These are phyloP conservation scores for Crithidia thermophila DNA, from an alignment of 208 protist genomes.

Conservation along the genomic window DNA sequence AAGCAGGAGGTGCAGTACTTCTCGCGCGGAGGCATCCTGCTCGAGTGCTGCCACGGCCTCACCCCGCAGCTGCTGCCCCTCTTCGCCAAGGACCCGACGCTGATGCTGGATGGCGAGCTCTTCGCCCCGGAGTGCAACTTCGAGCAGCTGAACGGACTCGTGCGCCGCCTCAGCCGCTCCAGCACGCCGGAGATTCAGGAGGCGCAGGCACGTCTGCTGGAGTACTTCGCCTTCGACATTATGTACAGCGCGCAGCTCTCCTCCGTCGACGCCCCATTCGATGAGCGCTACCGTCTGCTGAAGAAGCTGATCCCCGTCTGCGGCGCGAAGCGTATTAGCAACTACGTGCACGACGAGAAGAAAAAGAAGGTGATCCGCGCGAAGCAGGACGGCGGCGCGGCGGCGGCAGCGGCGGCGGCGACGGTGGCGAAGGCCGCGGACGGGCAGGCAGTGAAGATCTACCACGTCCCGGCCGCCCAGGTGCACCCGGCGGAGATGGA, in stretches of 20 bases:
- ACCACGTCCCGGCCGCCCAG: slow-evolving; percentile 82
- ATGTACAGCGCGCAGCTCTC: slow-evolving; percentile 78
- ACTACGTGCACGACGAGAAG: slow-evolving; percentile 80
- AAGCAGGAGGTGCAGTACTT: slow-evolving; percentile 80
- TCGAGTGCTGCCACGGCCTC: slow-evolving; percentile 84
- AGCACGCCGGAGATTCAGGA: slow-evolving; percentile 34
- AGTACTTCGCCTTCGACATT: slow-evolving; percentile 92
- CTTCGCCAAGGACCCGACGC: slow-evolving; percentile 68
- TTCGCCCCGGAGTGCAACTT: slow-evolving; percentile 88
- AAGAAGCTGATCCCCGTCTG: slow-evolving; percentile 82
- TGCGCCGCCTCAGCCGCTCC: slow-evolving; percentile 54
- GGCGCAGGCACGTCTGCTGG: slow-evolving; percentile 60
- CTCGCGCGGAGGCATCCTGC: slow-evolving; percentile 82
- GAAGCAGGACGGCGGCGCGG: slow-evolving; percentile 20
- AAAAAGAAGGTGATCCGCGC: slow-evolving; percentile 77
- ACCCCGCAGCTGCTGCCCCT: slow-evolving; percentile 70
- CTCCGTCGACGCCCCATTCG: slow-evolving; percentile 57
- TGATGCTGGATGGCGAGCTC: slow-evolving; percentile 88
- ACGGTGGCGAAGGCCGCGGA: neutral
- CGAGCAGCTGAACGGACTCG: slow-evolving; percentile 85
- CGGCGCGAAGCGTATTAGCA: slow-evolving; percentile 83
- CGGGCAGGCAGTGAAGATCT: slow-evolving; percentile 56
- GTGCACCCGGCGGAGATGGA: slow-evolving; percentile 79
- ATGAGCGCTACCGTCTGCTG: slow-evolving; percentile 79
- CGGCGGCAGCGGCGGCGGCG: slow-evolving; percentile 8